Base-by-base conservation (phyloP, 495 filamentous ascomycete genomes). In the Daldinia concentrica region DNA sequence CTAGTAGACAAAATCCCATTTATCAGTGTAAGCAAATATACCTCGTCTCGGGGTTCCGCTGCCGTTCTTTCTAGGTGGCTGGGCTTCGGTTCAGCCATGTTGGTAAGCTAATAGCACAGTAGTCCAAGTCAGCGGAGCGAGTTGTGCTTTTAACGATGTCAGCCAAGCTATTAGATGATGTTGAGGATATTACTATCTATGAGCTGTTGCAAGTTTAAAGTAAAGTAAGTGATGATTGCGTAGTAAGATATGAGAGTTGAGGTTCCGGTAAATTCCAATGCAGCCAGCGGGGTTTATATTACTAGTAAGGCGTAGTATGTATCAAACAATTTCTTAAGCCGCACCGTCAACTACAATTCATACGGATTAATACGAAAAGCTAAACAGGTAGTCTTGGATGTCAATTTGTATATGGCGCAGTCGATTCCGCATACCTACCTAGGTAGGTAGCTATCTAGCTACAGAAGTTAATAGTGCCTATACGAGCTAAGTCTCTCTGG, bases 31-130 rank as follows among this genome's bases (percentile, higher is more conserved):
- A 17, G 54, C n/a, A 57, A 39, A 59, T 43, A 45, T 69, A 85
- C 83, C 22, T 73, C 79, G 43, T 91, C 88, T 41, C 92, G 90
- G 52, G 89, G 91, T 64, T 93, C 90, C 24, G 84, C 80, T 2
- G 90, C 89, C 7, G 93, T 96, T 60, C 93, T 88, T 71, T 93
- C 85, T 12, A 85, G 71, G 58, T 88, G 86, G 59, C 73, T 76
- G 2, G 54, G 69, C 50, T 71, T 74, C 24, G 24, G 17, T 14
- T 24, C 32, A 27, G 68, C 56, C 72, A 74, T 74, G 14, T 51
- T 71, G 19, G 9, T 11, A 11, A 48, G 43, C 19, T 48, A 24
- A 22, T 48, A 48, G 19, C 43, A 6, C 43, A 48, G 19, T 11
- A 48, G 1, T 24, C 12, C 9, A 9, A 9, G 19, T 12, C 6